Evolutionary conservation across 176 grass and related monocot genomes (phyloP).

Genomic region (Elaeis guineensis): DNA sequence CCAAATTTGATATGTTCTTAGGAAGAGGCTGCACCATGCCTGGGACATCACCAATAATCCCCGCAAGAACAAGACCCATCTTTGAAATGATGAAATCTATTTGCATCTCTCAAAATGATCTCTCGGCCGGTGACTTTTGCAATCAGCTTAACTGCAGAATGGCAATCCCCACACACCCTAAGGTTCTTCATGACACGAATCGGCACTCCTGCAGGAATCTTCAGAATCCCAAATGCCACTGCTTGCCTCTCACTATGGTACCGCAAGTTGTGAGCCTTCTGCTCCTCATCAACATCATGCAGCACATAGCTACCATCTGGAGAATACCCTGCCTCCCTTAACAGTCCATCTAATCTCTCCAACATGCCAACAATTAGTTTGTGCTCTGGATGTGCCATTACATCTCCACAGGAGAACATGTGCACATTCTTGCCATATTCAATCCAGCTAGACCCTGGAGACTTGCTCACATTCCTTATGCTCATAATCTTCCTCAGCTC

Average conservation of each 20-base stretch:
- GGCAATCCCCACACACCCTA: slow-evolving; percentile 75
- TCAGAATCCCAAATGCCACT: slow-evolving; percentile 70
- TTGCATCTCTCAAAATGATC: slow-evolving; percentile 72
- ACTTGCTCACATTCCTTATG: slow-evolving; percentile 61
- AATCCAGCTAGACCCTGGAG: slow-evolving; percentile 78
- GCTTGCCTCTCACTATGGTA: slow-evolving; percentile 84
- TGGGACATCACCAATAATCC: slow-evolving; percentile 68
- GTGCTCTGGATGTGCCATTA: slow-evolving; percentile 53
- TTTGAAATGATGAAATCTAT: slow-evolving; percentile 79
- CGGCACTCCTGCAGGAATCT: slow-evolving; percentile 55
- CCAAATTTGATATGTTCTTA: too few relatives aligned
- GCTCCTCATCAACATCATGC: slow-evolving; percentile 72
- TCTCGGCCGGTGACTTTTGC: slow-evolving; percentile 47
- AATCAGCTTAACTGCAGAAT: slow-evolving; percentile 68
- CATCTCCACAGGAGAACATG: slow-evolving; percentile 60
- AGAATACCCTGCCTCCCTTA: slow-evolving; percentile 70
- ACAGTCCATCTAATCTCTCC: slow-evolving; percentile 54
- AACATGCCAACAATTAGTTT: slow-evolving; percentile 37
- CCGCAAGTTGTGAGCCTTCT: slow-evolving; percentile 59
- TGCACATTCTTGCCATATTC: slow-evolving; percentile 52
- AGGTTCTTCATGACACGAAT: slow-evolving; percentile 83
- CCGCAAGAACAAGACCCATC: slow-evolving; percentile 60
- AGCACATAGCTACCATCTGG: slow-evolving; percentile 69
- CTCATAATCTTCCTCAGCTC: slow-evolving; percentile 55
- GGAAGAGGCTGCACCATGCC: not conserved